phyloP scores from a whole-genome alignment of 140 eudicot genomes.

The Erigeron philadelphicus region DNA sequence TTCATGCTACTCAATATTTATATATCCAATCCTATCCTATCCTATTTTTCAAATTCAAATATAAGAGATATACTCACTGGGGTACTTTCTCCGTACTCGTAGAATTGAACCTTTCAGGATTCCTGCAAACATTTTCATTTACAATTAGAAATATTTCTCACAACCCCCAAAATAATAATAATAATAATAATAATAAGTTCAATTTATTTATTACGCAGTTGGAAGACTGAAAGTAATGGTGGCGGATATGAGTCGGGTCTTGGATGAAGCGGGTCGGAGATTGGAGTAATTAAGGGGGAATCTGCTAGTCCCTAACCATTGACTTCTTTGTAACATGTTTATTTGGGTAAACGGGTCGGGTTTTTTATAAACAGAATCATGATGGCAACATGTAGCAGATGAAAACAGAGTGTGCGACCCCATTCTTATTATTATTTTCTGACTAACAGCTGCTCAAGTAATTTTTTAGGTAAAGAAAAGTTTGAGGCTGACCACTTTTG shows the following conservation, averaged over 20 bases:
- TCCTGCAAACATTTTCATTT: conserved; percentile 29
- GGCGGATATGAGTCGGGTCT: conserved; percentile 40
- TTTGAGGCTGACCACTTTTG: background rate
- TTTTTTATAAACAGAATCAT: background rate
- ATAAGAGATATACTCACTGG: conserved; percentile 41
- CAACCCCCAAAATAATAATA: background rate
- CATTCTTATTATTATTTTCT: no score
- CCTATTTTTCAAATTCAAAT: background rate
- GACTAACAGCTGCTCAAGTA: no score
- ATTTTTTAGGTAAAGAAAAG: background rate
- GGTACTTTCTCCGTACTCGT: conserved; percentile 38
- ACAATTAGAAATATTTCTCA: background rate
- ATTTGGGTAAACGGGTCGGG: conserved; percentile 9
- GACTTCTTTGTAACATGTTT: background rate
- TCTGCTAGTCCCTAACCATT: conserved; percentile 17
- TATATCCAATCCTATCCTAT: no score
- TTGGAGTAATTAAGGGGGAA: conserved; percentile 22
- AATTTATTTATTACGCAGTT: conserved; percentile 63
- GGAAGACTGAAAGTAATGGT: conserved; percentile 57
- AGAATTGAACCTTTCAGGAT: conserved; percentile 45
- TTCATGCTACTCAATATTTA: background rate
- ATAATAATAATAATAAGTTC: no score
- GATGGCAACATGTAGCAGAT: background rate
- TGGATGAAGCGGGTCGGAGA: conserved; percentile 26
- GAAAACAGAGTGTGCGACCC: conserved; percentile 9